Evolutionary conservation across 371 early-diverging fungal species (phyloP).

Genomic region (Mortierella polycephala): DNA sequence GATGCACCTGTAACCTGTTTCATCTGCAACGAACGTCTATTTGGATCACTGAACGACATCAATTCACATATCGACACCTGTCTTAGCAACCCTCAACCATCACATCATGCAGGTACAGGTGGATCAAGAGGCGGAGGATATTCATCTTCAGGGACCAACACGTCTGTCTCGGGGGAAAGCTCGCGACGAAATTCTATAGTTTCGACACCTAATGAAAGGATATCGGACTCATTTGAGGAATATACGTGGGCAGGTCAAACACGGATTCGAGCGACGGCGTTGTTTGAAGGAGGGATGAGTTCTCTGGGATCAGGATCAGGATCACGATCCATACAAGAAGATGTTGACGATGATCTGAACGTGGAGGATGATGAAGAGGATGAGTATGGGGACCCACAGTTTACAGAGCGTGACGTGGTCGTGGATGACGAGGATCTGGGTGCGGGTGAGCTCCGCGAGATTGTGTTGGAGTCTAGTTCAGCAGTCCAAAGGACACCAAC

Average conservation of each 20-base stretch:
- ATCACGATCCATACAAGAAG: constrained; percentile 59
- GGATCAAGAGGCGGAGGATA: constrained; percentile 1
- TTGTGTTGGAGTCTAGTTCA: constrained; percentile 37
- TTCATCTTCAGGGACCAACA: constrained; percentile 25
- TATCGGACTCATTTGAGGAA: constrained; percentile 66
- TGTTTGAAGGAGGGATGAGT: constrained; percentile 84
- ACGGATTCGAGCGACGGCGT: constrained; percentile 81
- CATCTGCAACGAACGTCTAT: constrained; percentile 74
- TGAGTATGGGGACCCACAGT: constrained; percentile 80
- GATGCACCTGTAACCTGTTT: constrained; percentile 67
- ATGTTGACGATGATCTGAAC: constrained; percentile 84
- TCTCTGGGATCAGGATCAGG: constrained; percentile 52
- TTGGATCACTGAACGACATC: constrained; percentile 68
- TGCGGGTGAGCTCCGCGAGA: constrained; percentile 45
- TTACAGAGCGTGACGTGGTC: constrained; percentile 71
- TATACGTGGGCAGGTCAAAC: constrained; percentile 91
- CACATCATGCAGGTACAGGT: constrained; percentile 8
- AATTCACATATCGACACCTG: constrained; percentile 81
- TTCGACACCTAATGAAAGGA: constrained; percentile 38
- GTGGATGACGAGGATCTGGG: constrained; percentile 31
- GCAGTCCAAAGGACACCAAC: constrained; percentile 10
- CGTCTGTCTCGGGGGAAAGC: constrained; percentile 24
- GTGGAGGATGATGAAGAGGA: constrained; percentile 82
- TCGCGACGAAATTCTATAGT: constrained; percentile 41
- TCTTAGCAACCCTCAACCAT: constrained; percentile 55